These are phyloP conservation scores for Fusarium anguioides DNA, from an alignment of 2,329 filamentous ascomycete genomes.

Conservation along the genomic window DNA sequence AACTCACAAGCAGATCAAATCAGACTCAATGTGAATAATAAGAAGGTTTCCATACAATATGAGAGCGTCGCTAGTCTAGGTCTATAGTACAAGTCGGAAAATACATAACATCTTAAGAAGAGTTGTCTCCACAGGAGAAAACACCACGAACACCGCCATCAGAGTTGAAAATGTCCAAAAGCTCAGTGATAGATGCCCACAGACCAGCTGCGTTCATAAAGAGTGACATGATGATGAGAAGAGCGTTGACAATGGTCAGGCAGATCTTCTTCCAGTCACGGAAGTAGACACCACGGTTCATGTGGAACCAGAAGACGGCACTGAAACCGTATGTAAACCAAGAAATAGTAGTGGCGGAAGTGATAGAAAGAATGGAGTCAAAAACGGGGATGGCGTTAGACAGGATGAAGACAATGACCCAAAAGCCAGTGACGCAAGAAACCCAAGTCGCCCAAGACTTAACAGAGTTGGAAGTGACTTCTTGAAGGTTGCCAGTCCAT, in stretches of 20 bases:
- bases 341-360: constrained; percentile 43
- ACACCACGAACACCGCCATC: constrained; percentile 32
- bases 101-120: constrained; percentile 4
- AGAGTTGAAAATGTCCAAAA: constrained; percentile 38
- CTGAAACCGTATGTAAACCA: constrained; percentile 45
- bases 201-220: constrained; percentile 45
- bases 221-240: constrained; percentile 36
- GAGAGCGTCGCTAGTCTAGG: neutral
- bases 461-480: constrained; percentile 37
- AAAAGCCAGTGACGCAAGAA: constrained; percentile 39
- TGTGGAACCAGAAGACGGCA: constrained; percentile 44
- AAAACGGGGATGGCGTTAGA: constrained; percentile 47
- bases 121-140: constrained; percentile 41
- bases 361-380: constrained; percentile 45
- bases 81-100: neutral
- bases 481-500: constrained; percentile 25
- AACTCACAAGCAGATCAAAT: no score
- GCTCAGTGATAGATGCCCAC: constrained; percentile 43
- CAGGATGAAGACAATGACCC: constrained; percentile 43
- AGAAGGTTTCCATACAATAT: neutral
- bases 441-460: constrained; percentile 46
- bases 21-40: rapidly evolving
- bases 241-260: constrained; percentile 33
- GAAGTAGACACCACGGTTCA: constrained; percentile 35
- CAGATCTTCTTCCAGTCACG: constrained; percentile 40